Base-by-base conservation (phyloP, 2,329 filamentous ascomycete genomes). In the Pestalotiopsis sp. region DNA sequence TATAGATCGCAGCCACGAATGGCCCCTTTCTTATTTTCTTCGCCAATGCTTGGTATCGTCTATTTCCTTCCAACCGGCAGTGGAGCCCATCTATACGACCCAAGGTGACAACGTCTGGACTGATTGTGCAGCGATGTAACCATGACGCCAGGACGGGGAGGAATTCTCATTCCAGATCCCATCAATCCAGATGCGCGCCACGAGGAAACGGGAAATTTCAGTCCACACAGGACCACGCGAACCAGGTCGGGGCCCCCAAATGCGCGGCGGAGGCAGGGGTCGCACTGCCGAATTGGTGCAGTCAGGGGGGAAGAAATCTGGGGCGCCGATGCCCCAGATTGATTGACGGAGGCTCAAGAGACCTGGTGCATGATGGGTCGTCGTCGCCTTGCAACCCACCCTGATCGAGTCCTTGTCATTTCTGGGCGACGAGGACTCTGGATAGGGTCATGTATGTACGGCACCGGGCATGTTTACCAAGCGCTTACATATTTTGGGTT, bases 201-300 rank as follows among this genome's bases (percentile, higher is more conserved):
- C 31, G 25, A 62, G 25, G 31, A 36, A 36, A 62, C 31, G 59
- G 59, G 59, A 62, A 39, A 62, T 62, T 62, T 39, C 36, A 39
- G 25, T 39, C 59, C 59, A 62, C 59, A 62, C 13, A 62, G 59
- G 59, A 62, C 36, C 59, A 62, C 31, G 45, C 45, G 20, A 52
- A 52, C 17, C 45, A 52, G 45, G 25, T 20, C 31, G 17, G 31
- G 31, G 27, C 11, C 12, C 17, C 59, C 31, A n/a, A 27, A 62
- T 38, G 59, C 59, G 27, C 25, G 57, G 27, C 59, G 59, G 27
- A 62, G 59, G 36, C 59, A 62, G 59, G 59, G 59, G 31, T 39
- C 31, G 12, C 36, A 39, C 20, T 62, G 25, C 59, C 59, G 59
- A 62, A 62, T 62, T 36, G 31, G 59, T 62, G 59, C 31, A 36